Evolutionary conservation across 2,329 filamentous ascomycete genomes (phyloP).

Genomic region (Neofusicoccum kwambonambiense): DNA sequence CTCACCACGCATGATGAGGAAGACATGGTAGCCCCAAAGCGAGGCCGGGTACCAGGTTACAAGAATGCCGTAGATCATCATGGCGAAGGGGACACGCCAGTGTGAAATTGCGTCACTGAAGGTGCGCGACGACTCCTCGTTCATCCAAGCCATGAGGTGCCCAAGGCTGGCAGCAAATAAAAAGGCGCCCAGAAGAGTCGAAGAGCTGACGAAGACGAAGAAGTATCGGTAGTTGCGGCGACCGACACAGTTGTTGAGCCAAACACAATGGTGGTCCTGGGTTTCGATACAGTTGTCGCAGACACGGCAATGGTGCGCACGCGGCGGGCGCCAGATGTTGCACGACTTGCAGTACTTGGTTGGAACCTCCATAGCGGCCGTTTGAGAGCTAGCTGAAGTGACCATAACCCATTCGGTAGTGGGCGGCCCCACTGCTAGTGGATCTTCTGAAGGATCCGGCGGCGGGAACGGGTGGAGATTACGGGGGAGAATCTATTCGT

Average conservation of each 20-base stretch:
- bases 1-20: constrained; percentile 85
- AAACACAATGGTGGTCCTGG: constrained; percentile 97
- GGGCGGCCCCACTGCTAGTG: constrained; percentile 74
- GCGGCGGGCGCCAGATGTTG: constrained; percentile 93
- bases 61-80: constrained; percentile 79
- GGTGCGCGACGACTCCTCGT: constrained; percentile 58
- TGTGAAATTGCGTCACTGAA: constrained; percentile 68
- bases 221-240: constrained; percentile 98
- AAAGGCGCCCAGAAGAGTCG: constrained; percentile 73
- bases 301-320: constrained; percentile 91
- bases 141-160: constrained; percentile 73
- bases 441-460: constrained; percentile 71
- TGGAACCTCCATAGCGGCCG: constrained; percentile 93
- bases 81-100: constrained; percentile 79
- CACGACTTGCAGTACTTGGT: constrained; percentile 98
- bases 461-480: constrained; percentile 90
- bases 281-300: constrained; percentile 98
- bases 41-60: constrained; percentile 77
- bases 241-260: constrained; percentile 98
- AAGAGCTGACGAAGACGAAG: constrained; percentile 81
- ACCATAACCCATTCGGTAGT: constrained; percentile 95
- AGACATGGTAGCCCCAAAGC: constrained; percentile 84
- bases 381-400: constrained; percentile 69
- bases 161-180: constrained; percentile 75
- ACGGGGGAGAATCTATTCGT: constrained; percentile 75